phyloP scores from a whole-genome alignment of 2,329 filamentous ascomycete species.

The Botrytis porri region DNA sequence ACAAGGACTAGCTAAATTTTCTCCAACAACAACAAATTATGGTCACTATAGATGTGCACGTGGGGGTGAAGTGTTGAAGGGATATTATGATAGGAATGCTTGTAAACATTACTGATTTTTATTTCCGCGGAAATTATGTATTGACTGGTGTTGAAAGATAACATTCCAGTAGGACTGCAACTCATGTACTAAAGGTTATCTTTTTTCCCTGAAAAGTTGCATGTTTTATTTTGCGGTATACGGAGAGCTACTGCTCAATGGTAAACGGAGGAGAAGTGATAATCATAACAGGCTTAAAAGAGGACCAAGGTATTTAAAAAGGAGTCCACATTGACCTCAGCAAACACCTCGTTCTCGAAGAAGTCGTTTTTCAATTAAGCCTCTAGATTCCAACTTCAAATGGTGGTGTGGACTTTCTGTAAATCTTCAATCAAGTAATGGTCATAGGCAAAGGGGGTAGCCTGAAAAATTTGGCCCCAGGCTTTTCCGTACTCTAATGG shows the following conservation, averaged over 20 bases:
- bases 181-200: not conserved
- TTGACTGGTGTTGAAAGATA: not conserved
- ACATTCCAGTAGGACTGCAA: not conserved
- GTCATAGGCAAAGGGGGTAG: no score
- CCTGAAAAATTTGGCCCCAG: not conserved
- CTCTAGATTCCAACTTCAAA: not conserved
- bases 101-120: not conserved
- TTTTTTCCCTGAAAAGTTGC: not conserved
- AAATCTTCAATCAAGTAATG: not conserved
- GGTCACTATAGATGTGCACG: no score
- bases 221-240: not conserved
- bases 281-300: fast-evolving
- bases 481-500: not conserved
- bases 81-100: not conserved
- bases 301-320: not conserved
- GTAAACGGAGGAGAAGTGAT: no score
- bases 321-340: not conserved
- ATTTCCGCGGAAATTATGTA: not conserved
- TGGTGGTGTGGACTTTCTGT: not conserved
- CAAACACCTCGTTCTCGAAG: not conserved
- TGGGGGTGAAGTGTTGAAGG: no score
- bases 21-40: no score
- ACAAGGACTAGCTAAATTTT: no score
- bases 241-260: not conserved
- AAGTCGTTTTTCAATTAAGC: not conserved